Conservation (phyloP, 805 yeast species). For the Cyberlindnera maclurae region DNA sequence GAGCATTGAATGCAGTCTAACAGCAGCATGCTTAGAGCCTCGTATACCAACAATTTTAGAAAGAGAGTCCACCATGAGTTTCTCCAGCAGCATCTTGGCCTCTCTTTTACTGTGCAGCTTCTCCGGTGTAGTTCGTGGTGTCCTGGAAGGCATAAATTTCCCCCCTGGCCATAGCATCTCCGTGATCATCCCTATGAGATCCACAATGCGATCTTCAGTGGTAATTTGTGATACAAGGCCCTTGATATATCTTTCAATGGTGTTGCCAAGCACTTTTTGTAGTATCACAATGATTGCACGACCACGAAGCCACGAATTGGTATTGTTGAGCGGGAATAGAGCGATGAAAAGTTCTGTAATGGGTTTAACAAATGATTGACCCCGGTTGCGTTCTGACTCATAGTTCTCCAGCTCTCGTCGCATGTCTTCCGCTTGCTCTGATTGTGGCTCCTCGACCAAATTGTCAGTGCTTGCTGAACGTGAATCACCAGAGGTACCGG, state of each 20-base stretch:
- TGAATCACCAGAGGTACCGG: conserved; percentile 12
- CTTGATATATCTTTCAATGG: conserved; percentile 56
- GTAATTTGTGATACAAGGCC: conserved; percentile 34
- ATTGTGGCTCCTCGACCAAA: conserved; percentile 7
- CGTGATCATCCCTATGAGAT: conserved; percentile 27
- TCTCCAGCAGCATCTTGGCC: conserved; percentile 47
- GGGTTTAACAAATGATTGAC: conserved; percentile 66
- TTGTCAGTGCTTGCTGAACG: conserved; percentile 11
- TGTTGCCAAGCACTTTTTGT: conserved; percentile 82
- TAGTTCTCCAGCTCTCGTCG: conserved; percentile 46
- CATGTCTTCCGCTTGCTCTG: conserved; percentile 37
- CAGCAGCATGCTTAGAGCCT: conserved; percentile 57
- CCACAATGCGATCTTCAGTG: conserved; percentile 41
- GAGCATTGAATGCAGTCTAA: conserved; percentile 51
- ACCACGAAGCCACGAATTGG: conserved; percentile 78
- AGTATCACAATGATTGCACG: conserved; percentile 72
- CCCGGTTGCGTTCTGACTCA: conserved; percentile 13
- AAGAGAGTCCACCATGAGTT: conserved; percentile 55
- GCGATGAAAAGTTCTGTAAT: conserved; percentile 70
- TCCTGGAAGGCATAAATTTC: conserved; percentile 38
- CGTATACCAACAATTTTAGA: conserved; percentile 68
- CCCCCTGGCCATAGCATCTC: conserved; percentile 47
- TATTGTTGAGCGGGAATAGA: conserved; percentile 56
- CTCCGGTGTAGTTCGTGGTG: conserved; percentile 42
- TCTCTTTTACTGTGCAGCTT: conserved; percentile 48